Base-by-base conservation (phyloP, 2,329 filamentous ascomycete genomes). In the Trichoderma simmonsii region DNA sequence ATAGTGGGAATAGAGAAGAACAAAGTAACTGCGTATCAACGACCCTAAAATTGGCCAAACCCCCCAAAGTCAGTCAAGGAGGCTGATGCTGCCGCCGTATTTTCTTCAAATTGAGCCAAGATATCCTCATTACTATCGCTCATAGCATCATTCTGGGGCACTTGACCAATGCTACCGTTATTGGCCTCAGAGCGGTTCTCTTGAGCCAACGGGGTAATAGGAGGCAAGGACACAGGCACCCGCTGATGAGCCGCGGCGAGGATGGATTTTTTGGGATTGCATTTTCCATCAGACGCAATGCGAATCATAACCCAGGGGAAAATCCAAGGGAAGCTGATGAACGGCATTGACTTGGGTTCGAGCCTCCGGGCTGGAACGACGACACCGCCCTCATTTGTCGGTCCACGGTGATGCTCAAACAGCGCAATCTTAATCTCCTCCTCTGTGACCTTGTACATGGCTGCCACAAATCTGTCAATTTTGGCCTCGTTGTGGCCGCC, bases 281-380 rank as follows among this genome's bases (percentile, higher is more conserved):
- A 76, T n/a, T 68, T 73, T 18, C 73, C 74, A 3, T 78, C 76
- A n/a, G 75, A 74, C 5, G 77, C 80, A 34, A 83, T 76, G 15
- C 79, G 77, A 48, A 79, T 77, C 75, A 83, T 74, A 32, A 94
- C 88, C 59, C 87, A 86, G 14, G 90, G 86, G 74, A 98, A 97
- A 2, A 98, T 84, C 96, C 96, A 99, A 0, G 96, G 95, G 76
- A 98, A 98, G 72, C 92, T 96, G 76, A 98, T 96, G 9, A 98
- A 84, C 0, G 96, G 95, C 86, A 94, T 91, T 2, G 83, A 82
- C 9, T 84, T 84, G 2, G 84, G 77, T 12, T 81, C 73, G 7
- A 73, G 73, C 30, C 65, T 73, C 2, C 73, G 73, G 48, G 75
- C 66, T 54, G 75, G 74, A 62, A 76, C 30, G 5, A 74, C 72